Percentiles rank a stretch among this genome's conserved stretches.
These are phyloP conservation scores for Neckera pumila DNA, from an alignment of 225 moss, liverwort and hornwort genomes.

Conservation along the genomic window DNA sequence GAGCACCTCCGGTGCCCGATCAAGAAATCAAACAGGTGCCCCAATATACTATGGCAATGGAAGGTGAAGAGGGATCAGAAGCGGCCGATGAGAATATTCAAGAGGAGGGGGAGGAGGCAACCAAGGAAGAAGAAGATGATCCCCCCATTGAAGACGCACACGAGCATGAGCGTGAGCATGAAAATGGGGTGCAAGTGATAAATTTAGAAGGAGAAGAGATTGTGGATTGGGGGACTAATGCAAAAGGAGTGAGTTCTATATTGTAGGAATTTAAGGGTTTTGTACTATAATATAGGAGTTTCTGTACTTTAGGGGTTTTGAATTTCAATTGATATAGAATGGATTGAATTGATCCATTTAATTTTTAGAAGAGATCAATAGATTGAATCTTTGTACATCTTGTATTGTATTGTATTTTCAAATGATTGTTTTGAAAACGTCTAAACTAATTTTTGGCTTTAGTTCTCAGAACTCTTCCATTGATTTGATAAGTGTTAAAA, in stretches of 20 bases:
- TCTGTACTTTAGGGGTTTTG: neutral
- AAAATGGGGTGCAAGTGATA: neutral
- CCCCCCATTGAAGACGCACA: neutral
- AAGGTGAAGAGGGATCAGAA: neutral
- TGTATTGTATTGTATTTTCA: neutral
- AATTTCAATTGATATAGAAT: neutral
- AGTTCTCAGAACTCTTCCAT: neutral
- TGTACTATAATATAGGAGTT: neutral
- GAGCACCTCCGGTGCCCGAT: neutral
- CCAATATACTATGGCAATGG: neutral
- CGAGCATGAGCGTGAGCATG: neutral
- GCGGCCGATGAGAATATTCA: neutral
- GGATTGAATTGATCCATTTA: neutral
- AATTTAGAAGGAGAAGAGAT: neutral
- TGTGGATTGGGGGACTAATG: neutral
- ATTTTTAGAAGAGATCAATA: neutral
- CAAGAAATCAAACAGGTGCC: neutral
- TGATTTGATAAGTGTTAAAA: neutral
- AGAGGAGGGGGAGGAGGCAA: neutral
- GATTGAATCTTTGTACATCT: neutral
- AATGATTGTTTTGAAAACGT: neutral
- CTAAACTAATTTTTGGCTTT: no score
- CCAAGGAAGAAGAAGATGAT: conserved; percentile 12
- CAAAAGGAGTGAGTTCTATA: neutral
- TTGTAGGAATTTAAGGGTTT: neutral